Conservation (phyloP, 129 eudicot genomes). For the Oenanthe sinensis region DNA sequence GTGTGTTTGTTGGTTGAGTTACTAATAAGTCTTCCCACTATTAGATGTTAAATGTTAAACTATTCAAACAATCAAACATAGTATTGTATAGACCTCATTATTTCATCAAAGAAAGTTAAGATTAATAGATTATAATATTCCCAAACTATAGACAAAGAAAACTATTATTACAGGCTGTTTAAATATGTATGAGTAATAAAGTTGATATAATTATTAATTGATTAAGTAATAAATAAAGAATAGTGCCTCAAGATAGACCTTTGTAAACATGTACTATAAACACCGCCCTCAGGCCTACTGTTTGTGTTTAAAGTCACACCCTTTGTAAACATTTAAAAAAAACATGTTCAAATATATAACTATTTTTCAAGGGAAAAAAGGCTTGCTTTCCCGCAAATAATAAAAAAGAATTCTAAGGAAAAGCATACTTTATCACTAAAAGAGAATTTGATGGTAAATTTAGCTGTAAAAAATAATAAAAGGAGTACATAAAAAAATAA, state of each 20-base stretch:
- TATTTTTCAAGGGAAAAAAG: neutral
- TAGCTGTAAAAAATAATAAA: neutral
- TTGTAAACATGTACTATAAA: too few relatives aligned
- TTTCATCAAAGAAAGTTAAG: neutral
- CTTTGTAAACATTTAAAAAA: neutral
- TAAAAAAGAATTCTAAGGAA: neutral
- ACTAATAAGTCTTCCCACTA: too few relatives aligned
- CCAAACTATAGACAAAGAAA: neutral
- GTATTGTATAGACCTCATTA: neutral
- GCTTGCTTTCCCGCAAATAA: neutral
- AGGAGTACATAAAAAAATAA: neutral
- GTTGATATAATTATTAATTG: neutral
- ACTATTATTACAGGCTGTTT: too few relatives aligned
- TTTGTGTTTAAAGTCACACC: neutral
- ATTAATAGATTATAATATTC: neutral
- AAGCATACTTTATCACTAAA: neutral
- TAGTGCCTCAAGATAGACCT: neutral
- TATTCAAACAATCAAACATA: too few relatives aligned
- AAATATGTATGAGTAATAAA: neutral
- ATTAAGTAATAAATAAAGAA: neutral
- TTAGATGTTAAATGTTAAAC: too few relatives aligned
- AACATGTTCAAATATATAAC: neutral
- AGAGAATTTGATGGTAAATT: neutral
- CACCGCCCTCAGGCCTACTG: too few relatives aligned
- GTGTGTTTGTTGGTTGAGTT: too few relatives aligned